Evolutionary conservation across 176 grass and related monocot species (phyloP).

Genomic region (Themeda triandra): DNA sequence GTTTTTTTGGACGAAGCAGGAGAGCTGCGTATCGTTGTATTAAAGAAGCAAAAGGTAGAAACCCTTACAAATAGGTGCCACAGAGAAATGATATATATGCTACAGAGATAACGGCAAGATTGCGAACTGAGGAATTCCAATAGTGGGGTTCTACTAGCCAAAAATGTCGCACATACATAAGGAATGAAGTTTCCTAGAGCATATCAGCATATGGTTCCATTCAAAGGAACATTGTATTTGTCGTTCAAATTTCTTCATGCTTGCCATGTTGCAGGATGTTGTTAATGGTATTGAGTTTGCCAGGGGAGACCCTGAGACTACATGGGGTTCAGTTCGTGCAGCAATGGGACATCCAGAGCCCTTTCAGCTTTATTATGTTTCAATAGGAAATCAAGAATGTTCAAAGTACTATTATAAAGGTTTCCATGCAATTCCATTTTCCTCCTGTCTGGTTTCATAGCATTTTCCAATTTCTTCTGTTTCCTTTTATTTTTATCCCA

Average conservation of each 20-base stretch:
- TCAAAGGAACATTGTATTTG: neutral
- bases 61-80: neutral
- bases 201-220: neutral
- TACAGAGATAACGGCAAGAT: neutral
- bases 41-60: neutral
- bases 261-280: constrained; percentile 61
- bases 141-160: neutral
- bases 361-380: constrained; percentile 77
- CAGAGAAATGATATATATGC: neutral
- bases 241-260: neutral
- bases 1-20: neutral
- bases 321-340: constrained; percentile 81
- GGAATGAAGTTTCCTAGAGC: neutral
- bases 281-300: constrained; percentile 91
- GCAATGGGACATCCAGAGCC: constrained; percentile 90
- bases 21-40: neutral
- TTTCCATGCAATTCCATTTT: constrained; percentile 17
- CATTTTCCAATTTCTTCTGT: neutral
- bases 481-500: constrained; percentile 12
- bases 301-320: constrained; percentile 59
- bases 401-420: constrained; percentile 74
- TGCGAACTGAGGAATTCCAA: neutral
- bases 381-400: constrained; percentile 93
- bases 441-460: neutral
- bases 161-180: neutral